Evolutionary conservation across 257 asterid genomes (phyloP).

Genomic region (Leptodermis oblonga): DNA sequence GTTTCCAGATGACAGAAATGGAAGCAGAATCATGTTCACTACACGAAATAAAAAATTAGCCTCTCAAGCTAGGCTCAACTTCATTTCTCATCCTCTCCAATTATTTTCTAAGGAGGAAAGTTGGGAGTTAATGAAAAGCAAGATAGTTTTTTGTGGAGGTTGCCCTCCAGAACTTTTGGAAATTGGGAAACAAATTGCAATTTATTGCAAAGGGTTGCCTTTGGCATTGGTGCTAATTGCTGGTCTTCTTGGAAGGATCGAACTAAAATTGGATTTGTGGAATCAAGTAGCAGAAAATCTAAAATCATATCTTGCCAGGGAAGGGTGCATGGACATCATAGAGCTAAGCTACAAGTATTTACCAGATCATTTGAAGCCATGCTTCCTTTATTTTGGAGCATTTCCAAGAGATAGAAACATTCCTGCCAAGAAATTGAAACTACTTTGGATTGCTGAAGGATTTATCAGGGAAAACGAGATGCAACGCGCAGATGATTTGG

Average conservation of each 20-base stretch:
- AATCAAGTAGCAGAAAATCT: too few species aligned
- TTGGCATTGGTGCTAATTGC: neutral
- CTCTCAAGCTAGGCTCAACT: neutral
- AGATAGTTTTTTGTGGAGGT: neutral
- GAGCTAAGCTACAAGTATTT: too few species aligned
- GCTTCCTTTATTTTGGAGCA: neutral
- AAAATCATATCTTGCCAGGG: too few species aligned
- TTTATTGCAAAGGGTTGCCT: neutral
- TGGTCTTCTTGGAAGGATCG: neutral
- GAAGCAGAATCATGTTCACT: neutral
- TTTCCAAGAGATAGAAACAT: neutral
- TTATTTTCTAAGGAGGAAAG: neutral
- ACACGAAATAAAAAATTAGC: neutral
- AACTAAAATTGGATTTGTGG: too few species aligned
- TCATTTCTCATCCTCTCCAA: neutral
- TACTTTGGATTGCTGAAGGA: neutral
- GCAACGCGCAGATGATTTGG: neutral
- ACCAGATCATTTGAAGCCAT: too few species aligned
- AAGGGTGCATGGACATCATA: too few species aligned
- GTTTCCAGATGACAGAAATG: too few species aligned
- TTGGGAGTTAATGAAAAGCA: neutral
- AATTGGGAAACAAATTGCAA: neutral
- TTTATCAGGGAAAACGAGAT: neutral
- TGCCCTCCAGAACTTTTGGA: neutral
- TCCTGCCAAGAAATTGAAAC: neutral